phyloP scores from a whole-genome alignment of 176 grass and related monocot genomes.

The Avena insularis region DNA sequence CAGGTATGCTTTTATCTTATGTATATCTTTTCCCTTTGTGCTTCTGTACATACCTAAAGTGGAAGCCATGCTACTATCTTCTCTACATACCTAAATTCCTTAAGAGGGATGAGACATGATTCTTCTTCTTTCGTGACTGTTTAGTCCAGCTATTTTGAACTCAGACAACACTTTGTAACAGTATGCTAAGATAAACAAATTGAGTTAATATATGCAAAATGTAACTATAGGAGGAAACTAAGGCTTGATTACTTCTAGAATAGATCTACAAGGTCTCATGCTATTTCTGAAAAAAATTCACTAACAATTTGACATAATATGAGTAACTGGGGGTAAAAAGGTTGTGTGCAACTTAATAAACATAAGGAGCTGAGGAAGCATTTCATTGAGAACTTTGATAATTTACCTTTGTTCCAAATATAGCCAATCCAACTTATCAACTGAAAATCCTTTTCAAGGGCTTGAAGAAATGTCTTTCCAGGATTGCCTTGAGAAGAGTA shows the following conservation, averaged over 20 bases:
- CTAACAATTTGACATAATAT: neutral
- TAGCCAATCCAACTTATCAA: slow-evolving; percentile 33
- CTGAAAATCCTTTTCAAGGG: too few relatives aligned
- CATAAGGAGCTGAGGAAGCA: slow-evolving; percentile 20
- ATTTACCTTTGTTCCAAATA: slow-evolving; percentile 71
- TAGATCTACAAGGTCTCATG: slow-evolving; percentile 23
- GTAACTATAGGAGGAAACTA: neutral
- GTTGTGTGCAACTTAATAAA: slow-evolving; percentile 24
- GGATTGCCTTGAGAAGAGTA: too few relatives aligned
- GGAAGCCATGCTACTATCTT: too few relatives aligned
- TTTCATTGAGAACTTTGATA: slow-evolving; percentile 21
- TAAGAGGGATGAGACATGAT: too few relatives aligned
- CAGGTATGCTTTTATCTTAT: too few relatives aligned
- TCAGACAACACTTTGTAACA: neutral
- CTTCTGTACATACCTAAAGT: too few relatives aligned
- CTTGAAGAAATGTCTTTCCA: too few relatives aligned
- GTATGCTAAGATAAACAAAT: slow-evolving; percentile 9
- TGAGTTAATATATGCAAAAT: slow-evolving; percentile 29
- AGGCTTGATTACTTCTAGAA: slow-evolving; percentile 12
- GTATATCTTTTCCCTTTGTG: too few relatives aligned
- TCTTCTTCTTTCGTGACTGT: too few relatives aligned
- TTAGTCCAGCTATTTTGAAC: too few relatives aligned
- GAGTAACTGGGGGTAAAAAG: neutral
- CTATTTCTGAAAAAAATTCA: slow-evolving; percentile 7
- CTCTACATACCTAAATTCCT: too few relatives aligned